phyloP scores from a whole-genome alignment of 208 protist genomes.

The Phytomonas serpens region DNA sequence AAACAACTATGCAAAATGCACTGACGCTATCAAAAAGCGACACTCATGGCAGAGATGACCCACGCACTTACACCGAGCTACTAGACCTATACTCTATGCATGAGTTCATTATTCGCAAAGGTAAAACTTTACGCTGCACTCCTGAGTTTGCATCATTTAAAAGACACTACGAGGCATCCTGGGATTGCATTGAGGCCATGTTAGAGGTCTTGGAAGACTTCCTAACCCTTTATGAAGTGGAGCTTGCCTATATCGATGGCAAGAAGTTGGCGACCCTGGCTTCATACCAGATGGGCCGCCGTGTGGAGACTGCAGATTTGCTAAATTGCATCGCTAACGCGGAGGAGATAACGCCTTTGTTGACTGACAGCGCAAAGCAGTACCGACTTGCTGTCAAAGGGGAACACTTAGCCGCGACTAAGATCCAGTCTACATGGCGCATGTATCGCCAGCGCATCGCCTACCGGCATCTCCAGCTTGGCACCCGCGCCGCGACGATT shows the following conservation, averaged over 20 bases:
- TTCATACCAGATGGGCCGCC: conserved; percentile 42
- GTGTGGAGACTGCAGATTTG: conserved; percentile 40
- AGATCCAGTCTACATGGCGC: conserved; percentile 84
- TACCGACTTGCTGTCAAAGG: conserved; percentile 55
- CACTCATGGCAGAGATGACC: conserved; percentile 32
- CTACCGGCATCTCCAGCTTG: conserved; percentile 71
- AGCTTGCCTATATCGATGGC: conserved; percentile 87
- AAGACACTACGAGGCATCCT: conserved; percentile 61
- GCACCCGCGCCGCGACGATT: conserved; percentile 62
- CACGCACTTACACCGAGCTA: conserved; percentile 87
- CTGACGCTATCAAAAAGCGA: background rate
- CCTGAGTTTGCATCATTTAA: conserved; percentile 91
- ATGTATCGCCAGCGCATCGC: conserved; percentile 81
- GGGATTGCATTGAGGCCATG: conserved; percentile 78
- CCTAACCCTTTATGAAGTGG: conserved; percentile 65
- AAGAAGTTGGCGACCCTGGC: conserved; percentile 77
- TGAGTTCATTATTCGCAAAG: conserved; percentile 91
- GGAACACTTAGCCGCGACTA: conserved; percentile 64
- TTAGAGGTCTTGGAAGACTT: conserved; percentile 75
- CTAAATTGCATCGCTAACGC: conserved; percentile 76
- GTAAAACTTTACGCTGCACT: conserved; percentile 75
- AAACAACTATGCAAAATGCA: background rate
- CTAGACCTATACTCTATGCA: conserved; percentile 93
- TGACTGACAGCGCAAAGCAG: conserved; percentile 33
- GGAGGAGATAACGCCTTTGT: conserved; percentile 68